Evolutionary conservation across 1,284 basidiomycete species (phyloP).

Genomic region (Schizophyllum amplum): DNA sequence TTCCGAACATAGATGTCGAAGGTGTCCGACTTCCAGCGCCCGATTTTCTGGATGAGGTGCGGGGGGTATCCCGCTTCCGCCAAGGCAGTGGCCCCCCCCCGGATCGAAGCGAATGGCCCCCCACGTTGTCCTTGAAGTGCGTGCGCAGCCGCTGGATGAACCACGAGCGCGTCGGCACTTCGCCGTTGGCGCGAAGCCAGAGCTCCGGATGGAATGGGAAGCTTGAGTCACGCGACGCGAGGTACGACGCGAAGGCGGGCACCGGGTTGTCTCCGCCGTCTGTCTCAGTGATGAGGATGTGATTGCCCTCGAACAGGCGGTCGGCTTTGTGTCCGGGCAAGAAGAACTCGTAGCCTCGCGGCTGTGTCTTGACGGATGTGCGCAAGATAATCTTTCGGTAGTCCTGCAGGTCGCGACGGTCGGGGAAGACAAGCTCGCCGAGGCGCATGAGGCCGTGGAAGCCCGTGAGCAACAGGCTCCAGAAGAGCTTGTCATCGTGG

Average conservation of each 20-base stretch:
- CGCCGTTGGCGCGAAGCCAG: slow-evolving; percentile 2
- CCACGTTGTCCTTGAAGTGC: not conserved
- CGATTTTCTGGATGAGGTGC: slow-evolving; percentile 6
- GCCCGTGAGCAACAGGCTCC: slow-evolving; percentile 7
- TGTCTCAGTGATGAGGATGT: not conserved
- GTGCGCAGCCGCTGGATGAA: not conserved
- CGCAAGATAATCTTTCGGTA: slow-evolving; percentile 14
- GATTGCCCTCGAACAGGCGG: slow-evolving; percentile 2
- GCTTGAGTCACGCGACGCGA: not conserved
- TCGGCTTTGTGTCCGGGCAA: slow-evolving; percentile 21
- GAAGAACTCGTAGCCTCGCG: slow-evolving; percentile 11
- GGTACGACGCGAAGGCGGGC: not conserved
- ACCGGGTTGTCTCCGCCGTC: not conserved
- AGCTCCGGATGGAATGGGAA: slow-evolving; percentile 3
- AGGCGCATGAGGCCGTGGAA: slow-evolving; percentile 22
- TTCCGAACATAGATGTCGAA: slow-evolving; percentile 8
- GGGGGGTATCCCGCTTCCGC: not conserved
- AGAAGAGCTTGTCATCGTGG: slow-evolving; percentile 7
- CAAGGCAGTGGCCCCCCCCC: not conserved
- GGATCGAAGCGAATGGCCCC: not conserved
- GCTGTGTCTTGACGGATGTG: not conserved
- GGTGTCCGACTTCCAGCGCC: slow-evolving; percentile 6
- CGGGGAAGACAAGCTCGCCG: slow-evolving; percentile 19
- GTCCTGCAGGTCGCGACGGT: slow-evolving; percentile 7
- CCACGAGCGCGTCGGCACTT: not conserved